Base-by-base conservation (phyloP, 805 yeast species). In the Kazachstania viticola region DNA sequence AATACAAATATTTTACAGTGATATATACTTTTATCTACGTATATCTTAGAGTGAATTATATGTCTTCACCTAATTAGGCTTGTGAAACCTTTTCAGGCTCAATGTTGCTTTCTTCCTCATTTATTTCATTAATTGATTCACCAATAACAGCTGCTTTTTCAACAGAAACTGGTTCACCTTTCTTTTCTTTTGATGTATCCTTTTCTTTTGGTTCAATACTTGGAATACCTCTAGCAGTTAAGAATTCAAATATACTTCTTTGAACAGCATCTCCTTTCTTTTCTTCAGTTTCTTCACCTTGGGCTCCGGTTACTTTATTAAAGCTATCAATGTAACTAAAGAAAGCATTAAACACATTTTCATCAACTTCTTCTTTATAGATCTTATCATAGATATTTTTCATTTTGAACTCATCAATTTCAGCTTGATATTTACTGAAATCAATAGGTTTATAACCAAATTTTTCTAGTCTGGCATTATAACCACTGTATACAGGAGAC, bases 351-450 rank as follows among this genome's bases (percentile, higher is more conserved):
- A 82, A 87, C 4, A 79, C 79, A 49, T 85, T 83, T 47, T 85
- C 96, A 48, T 73, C 73, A 28, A 73, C 78, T 56, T 91, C 98
- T 58, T 87, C 95, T 27, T 71, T 75, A 51, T 88, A 88, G 37
- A 91, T 85, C 56, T 85, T 83, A 49, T 87, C 95, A 54, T 91
- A 91, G 41, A 91, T 88, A 56, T 69, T 77, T 53, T 77, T 79
- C 73, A 71, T 73, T 62, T 91, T 91, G 67, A 91, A 88, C 1
- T 62, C 81, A 39, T 79, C 80, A 75, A 91, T 85, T 46, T 80
- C 75, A 14, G 62, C 59, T 37, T 71, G 71, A 54, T 69, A 83
- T 34, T 67, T 65, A 4, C 68, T 67, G 48, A 87, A 91, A 22
- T 73, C 74, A 34, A 91, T 65, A 13, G 71, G 71, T 19, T 79